phyloP scores from a whole-genome alignment of 2,329 filamentous ascomycete species.

The Helminthosporium solani region DNA sequence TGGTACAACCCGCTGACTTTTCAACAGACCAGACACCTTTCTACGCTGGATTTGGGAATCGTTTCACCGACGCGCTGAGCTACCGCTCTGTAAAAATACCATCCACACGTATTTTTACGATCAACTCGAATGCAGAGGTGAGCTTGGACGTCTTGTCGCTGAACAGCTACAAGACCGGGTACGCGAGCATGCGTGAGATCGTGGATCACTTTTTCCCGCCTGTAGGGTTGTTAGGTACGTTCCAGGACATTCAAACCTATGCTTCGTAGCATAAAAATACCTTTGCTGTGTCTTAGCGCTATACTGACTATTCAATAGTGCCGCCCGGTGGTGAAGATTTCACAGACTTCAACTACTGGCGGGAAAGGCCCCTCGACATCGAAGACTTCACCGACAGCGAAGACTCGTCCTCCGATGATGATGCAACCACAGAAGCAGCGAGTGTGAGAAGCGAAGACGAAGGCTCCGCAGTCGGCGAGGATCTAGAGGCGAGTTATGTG shows the following conservation, averaged over 20 bases:
- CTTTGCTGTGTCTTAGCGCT: too few relatives aligned
- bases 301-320: too few relatives aligned
- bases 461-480: slow-evolving; percentile 47
- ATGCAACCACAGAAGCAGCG: slow-evolving; percentile 51
- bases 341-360: slow-evolving; percentile 97
- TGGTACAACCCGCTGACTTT: not conserved
- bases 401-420: slow-evolving; percentile 51
- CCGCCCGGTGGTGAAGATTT: slow-evolving; percentile 90
- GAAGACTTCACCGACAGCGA: slow-evolving; percentile 89
- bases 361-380: slow-evolving; percentile 77
- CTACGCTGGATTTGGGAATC: slow-evolving; percentile 95
- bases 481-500: slow-evolving; percentile 59
- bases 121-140: slow-evolving; percentile 97
- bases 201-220: slow-evolving; percentile 98
- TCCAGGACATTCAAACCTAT: too few relatives aligned
- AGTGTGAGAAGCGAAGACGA: slow-evolving; percentile 55
- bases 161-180: slow-evolving; percentile 94
- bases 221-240: slow-evolving; percentile 65
- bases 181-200: slow-evolving; percentile 94
- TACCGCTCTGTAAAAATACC: slow-evolving; percentile 97
- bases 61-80: slow-evolving; percentile 91
- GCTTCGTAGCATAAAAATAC: too few relatives aligned
- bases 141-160: slow-evolving; percentile 85
- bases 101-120: slow-evolving; percentile 92
- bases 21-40: slow-evolving; percentile 66